Base-by-base conservation (phyloP, 1,284 basidiomycete species). In the Cryptococcus sp. region DNA sequence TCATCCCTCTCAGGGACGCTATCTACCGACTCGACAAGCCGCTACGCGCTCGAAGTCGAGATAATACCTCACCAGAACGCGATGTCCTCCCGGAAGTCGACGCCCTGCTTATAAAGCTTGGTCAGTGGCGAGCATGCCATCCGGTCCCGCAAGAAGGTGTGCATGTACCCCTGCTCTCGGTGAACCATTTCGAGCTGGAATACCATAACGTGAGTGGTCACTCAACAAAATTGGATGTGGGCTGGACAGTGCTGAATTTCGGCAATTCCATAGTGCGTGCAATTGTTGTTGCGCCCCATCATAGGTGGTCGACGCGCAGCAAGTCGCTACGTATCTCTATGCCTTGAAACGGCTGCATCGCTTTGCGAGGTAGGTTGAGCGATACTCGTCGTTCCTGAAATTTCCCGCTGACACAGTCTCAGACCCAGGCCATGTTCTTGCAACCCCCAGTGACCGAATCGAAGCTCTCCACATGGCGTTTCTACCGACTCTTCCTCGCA, bases 1-100 rank as follows among this genome's bases (percentile, higher is more conserved):
- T 11, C 13, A n/a, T 25, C 42, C 17, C 35, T 35, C 16, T 19
- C 52, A 70, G 68, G 44, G 66, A 70, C 42, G 64, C 65, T 0
- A 70, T 67, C 27, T 70, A 68, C 49, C 62, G 68, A 16, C 53
- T 67, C 10, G 68, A 70, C 50, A 60, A 58, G 40, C 66, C 68
- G 4, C 51, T 64, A 23, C 60, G 59, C n/a, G 55, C 56, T 5
- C 22, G 44, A 31, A 42, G 42, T 19, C 50, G 47, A 10, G 56
- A 59, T 19, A 31, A 56, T 16, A 13, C 25, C 25, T 39, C 53
- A 6, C 54, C 59, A 11, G 55, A 62, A n/a, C 23, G 53, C 19
- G 38, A 61, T 22, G 41, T 51, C 15, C 51, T 65, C 15, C 54
- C 59, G 17, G 66, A 70, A 40, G 59, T 66, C 15, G 65, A 70